These are phyloP conservation scores for Lepraria neglecta DNA, from an alignment of 495 filamentous ascomycete species.

Conservation along the genomic window DNA sequence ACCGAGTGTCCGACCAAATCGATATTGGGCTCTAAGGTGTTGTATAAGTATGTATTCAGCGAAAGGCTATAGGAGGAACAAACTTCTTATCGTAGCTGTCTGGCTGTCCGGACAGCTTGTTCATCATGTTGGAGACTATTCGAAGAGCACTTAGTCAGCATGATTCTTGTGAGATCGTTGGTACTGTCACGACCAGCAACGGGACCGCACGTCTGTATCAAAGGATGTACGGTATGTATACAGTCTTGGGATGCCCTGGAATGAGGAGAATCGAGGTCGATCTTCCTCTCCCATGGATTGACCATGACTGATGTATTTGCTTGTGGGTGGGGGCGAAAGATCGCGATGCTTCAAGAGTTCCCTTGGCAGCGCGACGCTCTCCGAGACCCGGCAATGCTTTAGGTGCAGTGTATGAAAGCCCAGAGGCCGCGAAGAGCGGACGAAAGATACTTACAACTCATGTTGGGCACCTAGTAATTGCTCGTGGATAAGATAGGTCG, in stretches of 20 bases:
- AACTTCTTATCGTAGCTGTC: conserved; percentile 99
- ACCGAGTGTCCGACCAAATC: conserved; percentile 86
- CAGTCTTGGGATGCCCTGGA: conserved; percentile 5
- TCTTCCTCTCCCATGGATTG: conserved; percentile 13
- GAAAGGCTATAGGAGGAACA: conserved; percentile 17
- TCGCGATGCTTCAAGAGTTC: not conserved
- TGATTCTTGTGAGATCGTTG: not conserved
- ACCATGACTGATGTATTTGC: conserved; percentile 17
- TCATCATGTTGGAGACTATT: conserved; percentile 81
- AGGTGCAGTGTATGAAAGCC: not conserved
- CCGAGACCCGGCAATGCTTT: not conserved
- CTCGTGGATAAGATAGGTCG: conserved; percentile 15
- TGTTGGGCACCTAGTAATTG: conserved; percentile 30
- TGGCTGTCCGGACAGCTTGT: conserved; percentile 95
- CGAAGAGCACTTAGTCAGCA: conserved; percentile 32
- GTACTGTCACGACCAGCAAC: not conserved
- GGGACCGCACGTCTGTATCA: conserved; percentile 2
- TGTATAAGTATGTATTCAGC: conserved; percentile 19
- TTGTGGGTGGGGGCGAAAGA: not conserved
- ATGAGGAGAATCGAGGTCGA: conserved; percentile 5
- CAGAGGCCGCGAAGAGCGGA: conserved; percentile 4
- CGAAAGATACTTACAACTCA: conserved; percentile 43
- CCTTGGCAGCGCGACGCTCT: not conserved
- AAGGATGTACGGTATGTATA: conserved; percentile 1
- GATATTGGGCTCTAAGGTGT: conserved; percentile 65